Evolutionary conservation across 2,329 filamentous ascomycete genomes (phyloP), one percentile per base, ranked within the genome.

Genomic region (Mycosphaerella sp.): DNA sequence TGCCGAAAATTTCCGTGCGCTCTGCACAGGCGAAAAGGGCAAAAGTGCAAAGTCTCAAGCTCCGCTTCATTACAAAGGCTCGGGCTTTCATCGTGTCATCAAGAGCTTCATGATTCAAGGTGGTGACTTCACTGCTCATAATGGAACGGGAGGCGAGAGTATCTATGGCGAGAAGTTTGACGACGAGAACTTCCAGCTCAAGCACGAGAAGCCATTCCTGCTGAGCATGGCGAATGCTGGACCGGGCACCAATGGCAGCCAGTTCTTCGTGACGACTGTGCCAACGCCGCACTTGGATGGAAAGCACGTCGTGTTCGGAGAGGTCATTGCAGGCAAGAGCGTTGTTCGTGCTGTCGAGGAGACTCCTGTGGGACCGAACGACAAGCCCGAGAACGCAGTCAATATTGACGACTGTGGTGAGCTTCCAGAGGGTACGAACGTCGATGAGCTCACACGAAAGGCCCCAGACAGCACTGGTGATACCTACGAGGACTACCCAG

Each of bases 71-170:
- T 98, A 89, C 82, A 96, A 96, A 79, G 81, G 89, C 64, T 95
- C 88, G 57, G 78, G 77, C 64, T 97, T 98, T 79, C 92, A 98
- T 78, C 87, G 92, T 48, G 87, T 98, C 61, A 98, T 98, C 77
- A 96, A 96, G 79, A 82, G 88, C 67, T 98, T 98, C 75, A 97
- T 98, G 92, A 93, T 96, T 68, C 87, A 96, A 76, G 91, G 93
- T 69, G 92, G 93, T 73, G 93, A 97, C 73, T 98, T 98, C 72
- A 98, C 92, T 46, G 85, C 83, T 52, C 89, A 89, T 70, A 92
- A 97, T 70, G 93, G 92, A 62, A 97, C 92, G 26, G 92, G 92
- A 61, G 92, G 92, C 67, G 93, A 97, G 77, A 93, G 87, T 60
- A 97, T 98, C 73, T 98, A 97, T 70, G 92, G 92, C 68, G 87